Evolutionary conservation across 2,329 filamentous ascomycete species (phyloP).

Genomic region (Neophaeococcomyces mojaviensis): DNA sequence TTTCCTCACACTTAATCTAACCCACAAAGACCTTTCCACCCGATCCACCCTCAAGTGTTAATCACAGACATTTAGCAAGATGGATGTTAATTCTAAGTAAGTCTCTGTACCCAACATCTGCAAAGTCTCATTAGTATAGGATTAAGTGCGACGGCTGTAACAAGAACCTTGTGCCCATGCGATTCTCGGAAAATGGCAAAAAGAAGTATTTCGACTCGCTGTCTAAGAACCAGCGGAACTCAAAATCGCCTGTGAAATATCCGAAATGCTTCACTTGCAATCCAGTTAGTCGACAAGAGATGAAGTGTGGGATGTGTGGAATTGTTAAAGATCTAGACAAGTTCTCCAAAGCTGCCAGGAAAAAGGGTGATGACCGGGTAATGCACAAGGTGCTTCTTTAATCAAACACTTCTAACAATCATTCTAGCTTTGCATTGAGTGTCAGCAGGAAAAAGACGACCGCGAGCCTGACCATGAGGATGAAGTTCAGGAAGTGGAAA

Average conservation of each 20-base stretch:
- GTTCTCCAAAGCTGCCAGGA: slow-evolving; percentile 45
- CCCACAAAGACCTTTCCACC: no score
- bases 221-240: not conserved
- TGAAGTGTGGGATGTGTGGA: slow-evolving; percentile 43
- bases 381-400: not conserved
- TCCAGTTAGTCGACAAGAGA: slow-evolving; percentile 28
- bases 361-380: slow-evolving; percentile 40
- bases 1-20: no score
- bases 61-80: no score
- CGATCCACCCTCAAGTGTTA: no score
- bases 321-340: slow-evolving; percentile 39
- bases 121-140: not conserved
- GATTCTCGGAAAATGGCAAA: not conserved
- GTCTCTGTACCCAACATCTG: no score
- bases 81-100: no score
- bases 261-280: slow-evolving; percentile 5
- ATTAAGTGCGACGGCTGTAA: slow-evolving; percentile 1
- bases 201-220: slow-evolving; percentile 4
- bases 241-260: not conserved
- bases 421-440: slow-evolving; percentile 36
- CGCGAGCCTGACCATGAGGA: slow-evolving; percentile 24
- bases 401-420: slow-evolving; percentile 7
- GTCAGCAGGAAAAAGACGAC: slow-evolving; percentile 30
- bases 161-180: not conserved
- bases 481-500: slow-evolving; percentile 28